Evolutionary conservation across 371 early-diverging fungal genomes (phyloP).

Genomic region (Mortierella sp.): DNA sequence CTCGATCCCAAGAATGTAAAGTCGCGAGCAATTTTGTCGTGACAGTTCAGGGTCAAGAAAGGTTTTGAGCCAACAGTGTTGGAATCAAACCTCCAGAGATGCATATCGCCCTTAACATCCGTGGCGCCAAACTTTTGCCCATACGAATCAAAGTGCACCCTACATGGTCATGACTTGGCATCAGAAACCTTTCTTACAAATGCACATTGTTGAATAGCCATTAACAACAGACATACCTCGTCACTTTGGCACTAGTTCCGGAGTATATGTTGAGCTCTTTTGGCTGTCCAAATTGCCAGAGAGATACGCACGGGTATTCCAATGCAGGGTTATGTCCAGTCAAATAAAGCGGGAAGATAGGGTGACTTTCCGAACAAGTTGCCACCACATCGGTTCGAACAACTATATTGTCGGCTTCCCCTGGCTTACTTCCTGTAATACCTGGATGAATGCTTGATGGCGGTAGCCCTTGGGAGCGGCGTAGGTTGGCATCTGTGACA

Average conservation of each 20-base stretch:
- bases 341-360: constrained; percentile 70
- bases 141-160: constrained; percentile 77
- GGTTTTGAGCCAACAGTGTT: constrained; percentile 74
- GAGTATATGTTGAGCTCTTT: constrained; percentile 68
- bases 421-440: constrained; percentile 36
- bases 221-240: constrained; percentile 57
- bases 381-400: constrained; percentile 59
- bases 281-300: constrained; percentile 76
- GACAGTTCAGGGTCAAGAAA: constrained; percentile 64
- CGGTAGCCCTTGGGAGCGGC: constrained; percentile 35
- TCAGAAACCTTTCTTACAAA: not conserved
- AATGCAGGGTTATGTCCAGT: constrained; percentile 66
- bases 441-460: not conserved
- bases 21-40: constrained; percentile 76
- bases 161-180: constrained; percentile 5
- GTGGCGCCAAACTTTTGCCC: constrained; percentile 85
- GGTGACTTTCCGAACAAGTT: constrained; percentile 69
- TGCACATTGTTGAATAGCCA: not conserved
- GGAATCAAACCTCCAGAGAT: constrained; percentile 83
- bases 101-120: constrained; percentile 75
- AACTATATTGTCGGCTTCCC: constrained; percentile 51
- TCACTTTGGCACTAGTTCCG: constrained; percentile 65
- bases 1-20: constrained; percentile 80
- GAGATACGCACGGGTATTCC: constrained; percentile 63
- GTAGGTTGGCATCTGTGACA: constrained; percentile 55